Evolutionary conservation across 2,329 filamentous ascomycete species (phyloP).

Genomic region (Epichloe baconii): DNA sequence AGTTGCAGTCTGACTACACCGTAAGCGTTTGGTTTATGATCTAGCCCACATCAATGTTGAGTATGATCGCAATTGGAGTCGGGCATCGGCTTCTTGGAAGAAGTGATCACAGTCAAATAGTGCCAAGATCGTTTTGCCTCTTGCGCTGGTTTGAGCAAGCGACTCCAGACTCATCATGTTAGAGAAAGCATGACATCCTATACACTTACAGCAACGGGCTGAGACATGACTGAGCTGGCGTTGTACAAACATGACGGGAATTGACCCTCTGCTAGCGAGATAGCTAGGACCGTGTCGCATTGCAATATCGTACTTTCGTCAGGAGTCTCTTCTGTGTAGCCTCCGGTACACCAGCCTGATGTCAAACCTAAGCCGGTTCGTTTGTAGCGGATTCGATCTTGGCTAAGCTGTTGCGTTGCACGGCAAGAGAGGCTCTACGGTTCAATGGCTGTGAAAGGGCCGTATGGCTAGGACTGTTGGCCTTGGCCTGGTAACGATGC

Average conservation of each 20-base stretch:
- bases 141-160: not conserved
- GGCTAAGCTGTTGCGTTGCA: not conserved
- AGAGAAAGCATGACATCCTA: not conserved
- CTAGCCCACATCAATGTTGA: not conserved
- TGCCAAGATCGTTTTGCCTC: not conserved
- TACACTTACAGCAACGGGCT: slow-evolving; percentile 1
- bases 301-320: not conserved
- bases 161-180: not conserved
- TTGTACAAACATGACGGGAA: not conserved
- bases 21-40: not conserved
- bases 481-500: not conserved
- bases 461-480: no score
- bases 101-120: not conserved
- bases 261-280: slow-evolving; percentile 1
- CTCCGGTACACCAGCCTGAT: not conserved
- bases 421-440: not conserved
- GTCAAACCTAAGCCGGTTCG: not conserved
- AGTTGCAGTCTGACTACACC: not conserved
- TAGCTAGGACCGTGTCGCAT: not conserved
- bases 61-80: not conserved
- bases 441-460: not conserved
- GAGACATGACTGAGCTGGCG: slow-evolving; percentile 5
- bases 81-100: not conserved
- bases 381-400: not conserved
- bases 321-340: not conserved